A percentile compares a stretch with the other conserved stretches of the same genome.
Evolutionary conservation across 257 asterid genomes (phyloP).

Genomic region (Haberlea rhodopensis): DNA sequence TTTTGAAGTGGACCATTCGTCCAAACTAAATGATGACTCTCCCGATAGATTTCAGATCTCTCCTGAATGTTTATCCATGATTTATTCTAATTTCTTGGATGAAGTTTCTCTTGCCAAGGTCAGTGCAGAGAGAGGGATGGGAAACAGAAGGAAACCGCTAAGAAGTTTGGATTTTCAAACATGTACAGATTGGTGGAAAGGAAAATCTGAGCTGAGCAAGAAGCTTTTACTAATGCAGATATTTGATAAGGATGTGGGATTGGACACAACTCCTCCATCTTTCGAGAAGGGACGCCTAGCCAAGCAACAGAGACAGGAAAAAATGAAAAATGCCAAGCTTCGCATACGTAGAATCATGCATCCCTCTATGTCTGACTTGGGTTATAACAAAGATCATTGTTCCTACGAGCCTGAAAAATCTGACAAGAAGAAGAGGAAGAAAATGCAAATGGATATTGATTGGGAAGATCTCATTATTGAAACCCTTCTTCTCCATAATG

Average conservation of each 20-base stretch:
- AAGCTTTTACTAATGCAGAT: constrained; percentile 64
- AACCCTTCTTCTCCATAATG: constrained; percentile 76
- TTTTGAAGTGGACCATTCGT: constrained; percentile 35
- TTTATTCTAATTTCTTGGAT: constrained; percentile 52
- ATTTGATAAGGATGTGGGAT: constrained; percentile 70
- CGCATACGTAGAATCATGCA: constrained; percentile 62
- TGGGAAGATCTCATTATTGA: constrained; percentile 88
- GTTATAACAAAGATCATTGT: constrained; percentile 16
- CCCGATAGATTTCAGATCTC: constrained; percentile 51
- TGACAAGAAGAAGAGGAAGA: constrained; percentile 46
- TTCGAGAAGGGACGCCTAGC: constrained; percentile 48
- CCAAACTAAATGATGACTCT: constrained; percentile 22
- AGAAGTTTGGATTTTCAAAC: constrained; percentile 29
- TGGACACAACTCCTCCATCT: constrained; percentile 70
- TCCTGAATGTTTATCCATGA: constrained; percentile 51
- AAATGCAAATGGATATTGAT: constrained; percentile 40
- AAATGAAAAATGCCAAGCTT: constrained; percentile 63
- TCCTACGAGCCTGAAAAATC: constrained; percentile 27
- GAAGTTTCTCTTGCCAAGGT: constrained; percentile 42
- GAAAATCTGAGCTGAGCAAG: constrained; percentile 74
- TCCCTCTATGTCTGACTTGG: constrained; percentile 35
- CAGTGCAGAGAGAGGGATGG: constrained; percentile 21
- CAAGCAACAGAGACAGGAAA: constrained; percentile 51
- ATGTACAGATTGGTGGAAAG: constrained; percentile 81
- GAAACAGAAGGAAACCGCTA: constrained; percentile 29